Percentiles rank a stretch among this genome's conserved stretches.
Conservation (phyloP, 129 eudicot species). For the Helichrysum umbraculigerum region DNA sequence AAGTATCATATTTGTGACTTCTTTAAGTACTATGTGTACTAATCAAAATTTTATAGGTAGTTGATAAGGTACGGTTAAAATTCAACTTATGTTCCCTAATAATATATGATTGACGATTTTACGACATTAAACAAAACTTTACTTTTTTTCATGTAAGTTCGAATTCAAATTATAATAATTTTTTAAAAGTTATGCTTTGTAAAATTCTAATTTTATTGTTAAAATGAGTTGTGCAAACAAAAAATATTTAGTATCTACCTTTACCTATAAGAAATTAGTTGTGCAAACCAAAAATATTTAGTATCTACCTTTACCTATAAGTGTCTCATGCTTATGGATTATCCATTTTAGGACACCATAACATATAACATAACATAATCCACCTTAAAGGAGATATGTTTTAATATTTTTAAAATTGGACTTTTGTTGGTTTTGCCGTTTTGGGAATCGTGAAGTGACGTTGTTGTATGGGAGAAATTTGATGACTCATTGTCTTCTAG, state of each 20-base stretch:
- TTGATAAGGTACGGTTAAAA: too few relatives aligned
- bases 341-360: background rate
- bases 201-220: too few relatives aligned
- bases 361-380: background rate
- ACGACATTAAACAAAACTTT: too few relatives aligned
- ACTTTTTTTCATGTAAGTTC: too few relatives aligned
- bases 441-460: background rate
- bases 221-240: too few relatives aligned
- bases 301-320: conserved; percentile 18
- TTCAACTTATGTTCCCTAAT: too few relatives aligned
- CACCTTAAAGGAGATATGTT: background rate
- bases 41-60: too few relatives aligned
- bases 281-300: background rate
- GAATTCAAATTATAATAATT: too few relatives aligned
- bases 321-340: conserved; percentile 13
- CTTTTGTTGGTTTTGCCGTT: background rate
- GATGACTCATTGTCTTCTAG: conserved; percentile 5
- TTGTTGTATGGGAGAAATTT: background rate
- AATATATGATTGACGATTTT: too few relatives aligned
- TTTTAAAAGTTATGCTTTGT: too few relatives aligned
- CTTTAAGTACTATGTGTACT: too few relatives aligned
- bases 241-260: conserved; percentile 1
- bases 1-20: too few relatives aligned
- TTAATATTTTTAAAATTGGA: background rate
- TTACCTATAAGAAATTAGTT: conserved; percentile 9